Evolutionary conservation across 2,329 filamentous ascomycete genomes (phyloP).

Genomic region (Pseudogymnoascus sp.): DNA sequence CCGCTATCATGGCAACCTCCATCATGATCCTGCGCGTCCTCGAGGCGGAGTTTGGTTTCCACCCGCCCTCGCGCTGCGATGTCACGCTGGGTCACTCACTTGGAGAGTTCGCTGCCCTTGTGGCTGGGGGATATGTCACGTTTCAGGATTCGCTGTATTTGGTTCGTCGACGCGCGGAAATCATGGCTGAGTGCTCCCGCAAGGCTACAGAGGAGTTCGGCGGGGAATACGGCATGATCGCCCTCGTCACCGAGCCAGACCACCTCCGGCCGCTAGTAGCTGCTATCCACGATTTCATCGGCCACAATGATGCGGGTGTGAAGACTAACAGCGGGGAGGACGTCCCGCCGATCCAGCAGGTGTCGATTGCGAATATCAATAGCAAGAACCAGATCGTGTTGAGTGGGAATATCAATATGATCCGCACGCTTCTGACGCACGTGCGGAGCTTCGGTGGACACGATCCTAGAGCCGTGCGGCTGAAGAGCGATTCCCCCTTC

Average conservation of each 20-base stretch:
- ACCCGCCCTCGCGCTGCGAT: conserved; percentile 62
- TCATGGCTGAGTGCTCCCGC: conserved; percentile 72
- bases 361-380: conserved; percentile 89
- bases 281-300: conserved; percentile 73
- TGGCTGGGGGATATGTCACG: conserved; percentile 71
- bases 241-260: conserved; percentile 77
- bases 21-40: conserved; percentile 83
- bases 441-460: conserved; percentile 85
- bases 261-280: conserved; percentile 63
- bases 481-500: conserved; percentile 85
- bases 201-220: conserved; percentile 59
- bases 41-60: conserved; percentile 77
- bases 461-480: conserved; percentile 76
- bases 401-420: conserved; percentile 76
- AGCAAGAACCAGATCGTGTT: conserved; percentile 94
- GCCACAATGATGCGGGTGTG: conserved; percentile 55
- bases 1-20: conserved; percentile 92
- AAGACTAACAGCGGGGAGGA: conserved; percentile 62
- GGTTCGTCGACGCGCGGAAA: conserved; percentile 69
- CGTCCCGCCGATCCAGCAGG: conserved; percentile 72
- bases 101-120: conserved; percentile 86
- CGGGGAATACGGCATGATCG: conserved; percentile 90
- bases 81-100: conserved; percentile 84
- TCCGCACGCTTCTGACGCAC: conserved; percentile 74
- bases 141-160: conserved; percentile 73